phyloP scores from a whole-genome alignment of 768 basidiomycete genomes.

The Kwoniella sp. region DNA sequence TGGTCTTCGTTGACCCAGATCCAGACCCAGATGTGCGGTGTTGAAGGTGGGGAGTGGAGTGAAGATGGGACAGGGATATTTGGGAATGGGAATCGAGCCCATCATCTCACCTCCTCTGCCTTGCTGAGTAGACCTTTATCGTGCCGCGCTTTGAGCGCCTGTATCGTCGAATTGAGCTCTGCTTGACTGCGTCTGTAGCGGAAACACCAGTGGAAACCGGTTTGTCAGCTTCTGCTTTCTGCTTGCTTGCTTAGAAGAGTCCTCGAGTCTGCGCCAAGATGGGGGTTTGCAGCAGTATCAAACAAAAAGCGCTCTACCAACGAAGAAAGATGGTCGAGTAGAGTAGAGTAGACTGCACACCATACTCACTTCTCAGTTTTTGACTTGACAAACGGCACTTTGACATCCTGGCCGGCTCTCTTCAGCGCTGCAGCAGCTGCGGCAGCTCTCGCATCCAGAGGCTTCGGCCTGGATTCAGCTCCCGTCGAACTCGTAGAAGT shows the following conservation, averaged over 20 bases:
- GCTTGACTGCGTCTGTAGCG: constrained; percentile 45
- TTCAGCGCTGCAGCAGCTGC: constrained; percentile 52
- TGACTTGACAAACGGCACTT: constrained; percentile 50
- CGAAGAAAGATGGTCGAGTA: too few species aligned
- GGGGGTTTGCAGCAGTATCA: constrained; percentile 4
- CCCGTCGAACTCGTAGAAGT: constrained; percentile 12
- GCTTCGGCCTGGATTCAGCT: not conserved
- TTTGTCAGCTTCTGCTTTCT: too few species aligned
- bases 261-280: not conserved
- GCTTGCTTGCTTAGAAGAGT: constrained; percentile 3
- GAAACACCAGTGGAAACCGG: too few species aligned
- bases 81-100: not conserved
- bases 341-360: not conserved
- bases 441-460: constrained; percentile 49
- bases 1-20: constrained; percentile 6
- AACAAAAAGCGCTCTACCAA: not conserved
- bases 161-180: constrained; percentile 47
- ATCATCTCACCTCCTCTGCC: constrained; percentile 53
- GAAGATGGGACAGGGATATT: not conserved
- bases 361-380: constrained; percentile 51
- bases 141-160: constrained; percentile 49
- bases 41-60: not conserved
- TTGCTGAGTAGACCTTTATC: constrained; percentile 52
- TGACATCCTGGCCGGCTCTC: constrained; percentile 51
- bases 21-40: too few species aligned